Evolutionary conservation across 257 asterid genomes (phyloP).

Genomic region (Gentiana straminea): DNA sequence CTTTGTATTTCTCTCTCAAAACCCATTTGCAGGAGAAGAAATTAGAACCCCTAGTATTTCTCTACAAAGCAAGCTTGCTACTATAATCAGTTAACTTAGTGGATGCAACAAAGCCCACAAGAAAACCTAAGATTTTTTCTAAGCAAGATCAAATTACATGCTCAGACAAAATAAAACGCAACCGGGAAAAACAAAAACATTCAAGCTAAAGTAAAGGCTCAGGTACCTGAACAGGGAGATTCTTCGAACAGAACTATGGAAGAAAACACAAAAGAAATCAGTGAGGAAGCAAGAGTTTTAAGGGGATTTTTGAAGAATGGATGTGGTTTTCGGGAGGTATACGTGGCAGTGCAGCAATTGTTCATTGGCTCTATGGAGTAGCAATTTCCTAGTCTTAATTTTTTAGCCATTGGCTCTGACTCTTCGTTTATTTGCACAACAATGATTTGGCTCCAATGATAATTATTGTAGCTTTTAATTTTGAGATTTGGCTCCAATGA

Average conservation of each 20-base stretch:
- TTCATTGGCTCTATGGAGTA: conserved; percentile 14
- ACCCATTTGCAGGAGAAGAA: conserved; percentile 7
- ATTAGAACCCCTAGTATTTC: not conserved
- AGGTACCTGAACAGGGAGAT: conserved; percentile 21
- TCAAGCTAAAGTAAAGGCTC: not conserved
- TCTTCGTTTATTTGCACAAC: too few relatives aligned
- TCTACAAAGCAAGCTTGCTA: too few relatives aligned
- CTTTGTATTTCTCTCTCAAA: not conserved
- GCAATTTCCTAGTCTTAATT: too few relatives aligned
- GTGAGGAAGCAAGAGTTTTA: conserved; percentile 3
- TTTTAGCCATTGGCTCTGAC: too few relatives aligned
- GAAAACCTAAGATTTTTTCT: not conserved
- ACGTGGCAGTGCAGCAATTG: conserved; percentile 47
- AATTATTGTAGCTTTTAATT: too few relatives aligned
- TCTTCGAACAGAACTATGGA: not conserved
- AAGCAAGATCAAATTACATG: not conserved
- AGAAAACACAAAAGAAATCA: not conserved
- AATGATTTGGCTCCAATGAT: too few relatives aligned
- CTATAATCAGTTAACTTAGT: not conserved
- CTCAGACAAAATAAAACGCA: not conserved
- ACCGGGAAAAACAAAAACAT: too few relatives aligned
- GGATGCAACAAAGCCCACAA: not conserved
- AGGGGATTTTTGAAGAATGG: conserved; percentile 44
- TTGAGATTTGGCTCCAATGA: too few relatives aligned
- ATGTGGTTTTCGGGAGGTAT: conserved; percentile 38